phyloP scores from a whole-genome alignment of 345 rosid genomes.

The Aethionema arabicum region DNA sequence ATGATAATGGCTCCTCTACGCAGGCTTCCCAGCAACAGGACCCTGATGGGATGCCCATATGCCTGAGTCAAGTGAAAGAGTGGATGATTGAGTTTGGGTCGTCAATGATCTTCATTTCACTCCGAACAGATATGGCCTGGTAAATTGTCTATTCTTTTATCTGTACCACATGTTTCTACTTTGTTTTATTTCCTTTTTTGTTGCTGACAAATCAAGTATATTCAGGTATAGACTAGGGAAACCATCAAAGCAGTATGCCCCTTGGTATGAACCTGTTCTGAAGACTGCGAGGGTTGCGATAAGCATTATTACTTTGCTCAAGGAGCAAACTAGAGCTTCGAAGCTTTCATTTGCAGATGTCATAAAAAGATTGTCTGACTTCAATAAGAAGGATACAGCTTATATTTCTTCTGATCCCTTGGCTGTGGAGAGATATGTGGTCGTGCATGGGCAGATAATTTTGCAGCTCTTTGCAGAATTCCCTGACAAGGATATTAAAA shows the following conservation, averaged over 20 bases:
- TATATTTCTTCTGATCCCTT: slow-evolving; percentile 60
- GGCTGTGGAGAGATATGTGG: slow-evolving; percentile 67
- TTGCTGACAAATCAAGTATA: slow-evolving; percentile 7
- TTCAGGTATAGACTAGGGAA: slow-evolving; percentile 87
- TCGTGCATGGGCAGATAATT: slow-evolving; percentile 80
- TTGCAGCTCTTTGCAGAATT: slow-evolving; percentile 65
- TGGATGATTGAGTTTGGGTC: slow-evolving; percentile 87
- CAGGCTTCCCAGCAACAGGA: slow-evolving; percentile 37
- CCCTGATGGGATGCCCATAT: slow-evolving; percentile 51
- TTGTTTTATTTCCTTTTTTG: not conserved
- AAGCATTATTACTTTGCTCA: slow-evolving; percentile 59
- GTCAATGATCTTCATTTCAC: slow-evolving; percentile 53
- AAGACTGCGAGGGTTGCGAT: slow-evolving; percentile 71
- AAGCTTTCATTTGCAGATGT: slow-evolving; percentile 63
- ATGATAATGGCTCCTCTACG: slow-evolving; percentile 41
- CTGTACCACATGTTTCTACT: not conserved
- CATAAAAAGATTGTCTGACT: slow-evolving; percentile 50
- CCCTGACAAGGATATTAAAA: slow-evolving; percentile 50
- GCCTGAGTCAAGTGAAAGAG: slow-evolving; percentile 70
- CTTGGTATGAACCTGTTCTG: slow-evolving; percentile 69
- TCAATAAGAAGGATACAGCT: slow-evolving; percentile 47
- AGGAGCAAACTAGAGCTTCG: slow-evolving; percentile 54
- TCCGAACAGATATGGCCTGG: slow-evolving; percentile 86
- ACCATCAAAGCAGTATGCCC: slow-evolving; percentile 78
- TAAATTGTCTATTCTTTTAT: slow-evolving; percentile 34